Percentiles rank a stretch among this genome's conserved stretches.
phyloP scores from a whole-genome alignment of 345 rosid genomes.

The Gossypium anomalum region DNA sequence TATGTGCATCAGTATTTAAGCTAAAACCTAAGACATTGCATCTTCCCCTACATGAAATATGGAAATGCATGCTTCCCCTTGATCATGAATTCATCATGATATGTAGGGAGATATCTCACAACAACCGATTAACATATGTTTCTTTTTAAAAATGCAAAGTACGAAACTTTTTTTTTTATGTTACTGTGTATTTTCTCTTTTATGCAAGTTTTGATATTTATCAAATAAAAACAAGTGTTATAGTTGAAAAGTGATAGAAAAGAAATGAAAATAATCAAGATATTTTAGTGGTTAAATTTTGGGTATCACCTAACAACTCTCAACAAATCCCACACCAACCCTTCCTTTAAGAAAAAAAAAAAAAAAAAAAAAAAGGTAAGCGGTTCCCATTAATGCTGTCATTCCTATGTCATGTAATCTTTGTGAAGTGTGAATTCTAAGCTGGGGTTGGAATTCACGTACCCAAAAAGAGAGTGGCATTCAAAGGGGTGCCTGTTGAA shows the following conservation, averaged over 20 bases:
- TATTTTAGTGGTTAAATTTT: neutral
- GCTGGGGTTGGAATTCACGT: constrained; percentile 2
- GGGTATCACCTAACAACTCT: neutral
- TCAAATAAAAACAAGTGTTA: too few species aligned
- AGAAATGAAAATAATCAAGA: neutral
- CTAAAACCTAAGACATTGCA: neutral
- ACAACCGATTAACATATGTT: too few species aligned
- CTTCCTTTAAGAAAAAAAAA: neutral
- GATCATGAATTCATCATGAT: neutral
- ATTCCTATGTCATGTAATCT: neutral
- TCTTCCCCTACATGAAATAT: too few species aligned
- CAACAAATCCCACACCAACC: neutral
- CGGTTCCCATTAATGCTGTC: neutral
- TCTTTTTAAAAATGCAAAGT: too few species aligned
- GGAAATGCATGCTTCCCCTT: neutral
- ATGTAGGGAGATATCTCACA: neutral
- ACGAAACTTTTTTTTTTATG: too few species aligned
- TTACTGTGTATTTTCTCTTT: too few species aligned
- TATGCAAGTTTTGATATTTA: too few species aligned
- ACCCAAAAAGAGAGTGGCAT: constrained; percentile 94
- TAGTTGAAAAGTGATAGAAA: neutral
- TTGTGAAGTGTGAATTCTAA: constrained; percentile 1
- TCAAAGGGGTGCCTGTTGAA: constrained; percentile 87
- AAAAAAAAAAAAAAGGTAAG: neutral
- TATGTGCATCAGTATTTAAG: neutral